Evolutionary conservation across 371 early-diverging fungal genomes (phyloP).

Genomic region (Mucor racemosus): DNA sequence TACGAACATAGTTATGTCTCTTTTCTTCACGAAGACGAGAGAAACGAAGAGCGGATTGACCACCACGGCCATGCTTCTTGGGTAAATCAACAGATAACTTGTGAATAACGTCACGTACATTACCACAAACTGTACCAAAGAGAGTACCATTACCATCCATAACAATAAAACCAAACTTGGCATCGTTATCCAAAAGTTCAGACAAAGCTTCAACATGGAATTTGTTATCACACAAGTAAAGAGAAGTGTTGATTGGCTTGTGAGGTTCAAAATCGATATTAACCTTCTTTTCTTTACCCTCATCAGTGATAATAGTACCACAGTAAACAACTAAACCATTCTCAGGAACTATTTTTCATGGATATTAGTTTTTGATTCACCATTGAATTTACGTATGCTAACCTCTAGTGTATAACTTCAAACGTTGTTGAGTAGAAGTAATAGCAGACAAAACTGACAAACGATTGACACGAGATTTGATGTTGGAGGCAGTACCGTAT

Average conservation of each 20-base stretch:
- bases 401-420: slow-evolving; percentile 93
- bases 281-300: slow-evolving; percentile 99
- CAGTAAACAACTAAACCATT: slow-evolving; percentile 97
- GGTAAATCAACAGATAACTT: slow-evolving; percentile 97
- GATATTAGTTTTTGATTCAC: not conserved
- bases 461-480: slow-evolving; percentile 99
- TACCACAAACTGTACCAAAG: slow-evolving; percentile 98
- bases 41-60: slow-evolving; percentile 99
- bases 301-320: slow-evolving; percentile 98
- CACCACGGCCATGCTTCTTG: slow-evolving; percentile 99
- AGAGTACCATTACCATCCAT: slow-evolving; percentile 99
- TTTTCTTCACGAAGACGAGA: slow-evolving; percentile 99
- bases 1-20: slow-evolving; percentile 98
- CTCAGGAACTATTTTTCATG: slow-evolving; percentile 68
- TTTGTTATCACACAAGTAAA: slow-evolving; percentile 99
- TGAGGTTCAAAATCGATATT: slow-evolving; percentile 99
- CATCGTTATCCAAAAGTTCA: slow-evolving; percentile 95
- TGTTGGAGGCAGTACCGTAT: slow-evolving; percentile 99
- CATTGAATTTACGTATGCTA: slow-evolving; percentile 7
- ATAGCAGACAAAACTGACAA: slow-evolving; percentile 98
- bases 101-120: slow-evolving; percentile 96
- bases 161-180: slow-evolving; percentile 99
- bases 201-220: slow-evolving; percentile 98
- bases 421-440: slow-evolving; percentile 97
- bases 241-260: slow-evolving; percentile 99